Conservation (phyloP, 2,329 filamentous ascomycete genomes). For the Aspergillus sp. region DNA sequence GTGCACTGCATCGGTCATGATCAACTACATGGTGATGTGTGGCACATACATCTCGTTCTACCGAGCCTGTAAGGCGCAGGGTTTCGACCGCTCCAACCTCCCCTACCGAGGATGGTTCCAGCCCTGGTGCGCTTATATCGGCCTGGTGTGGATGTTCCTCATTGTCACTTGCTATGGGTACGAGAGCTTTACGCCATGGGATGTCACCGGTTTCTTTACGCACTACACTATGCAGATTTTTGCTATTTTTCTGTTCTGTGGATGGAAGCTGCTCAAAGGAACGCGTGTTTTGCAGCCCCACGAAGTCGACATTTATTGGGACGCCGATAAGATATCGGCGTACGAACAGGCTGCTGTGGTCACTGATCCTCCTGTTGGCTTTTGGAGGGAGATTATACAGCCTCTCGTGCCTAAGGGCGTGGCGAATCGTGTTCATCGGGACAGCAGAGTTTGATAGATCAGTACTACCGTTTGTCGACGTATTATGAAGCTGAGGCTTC, state of each 20-base stretch:
- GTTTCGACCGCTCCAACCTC: slow-evolving; percentile 45
- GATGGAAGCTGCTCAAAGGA: slow-evolving; percentile 56
- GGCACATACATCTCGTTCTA: neutral
- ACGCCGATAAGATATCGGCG: slow-evolving; percentile 10
- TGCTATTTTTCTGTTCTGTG: slow-evolving; percentile 63
- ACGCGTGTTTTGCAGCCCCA: slow-evolving; percentile 4
- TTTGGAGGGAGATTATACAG: slow-evolving; percentile 12
- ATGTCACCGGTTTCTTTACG: slow-evolving; percentile 65
- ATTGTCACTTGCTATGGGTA: slow-evolving; percentile 73
- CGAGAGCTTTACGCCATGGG: slow-evolving; percentile 70
- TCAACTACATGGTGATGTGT: slow-evolving; percentile 13
- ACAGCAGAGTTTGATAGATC: neutral
- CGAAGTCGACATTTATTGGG: slow-evolving; percentile 12
- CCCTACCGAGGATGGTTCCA: slow-evolving; percentile 67
- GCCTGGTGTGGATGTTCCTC: slow-evolving; percentile 58
- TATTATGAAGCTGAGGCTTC: no score
- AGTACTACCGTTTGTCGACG: no score
- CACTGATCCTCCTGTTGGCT: slow-evolving; percentile 10
- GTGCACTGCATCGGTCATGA: slow-evolving; percentile 19
- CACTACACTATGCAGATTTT: slow-evolving; percentile 66
- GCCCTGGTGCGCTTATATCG: slow-evolving; percentile 68
- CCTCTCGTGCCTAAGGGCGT: neutral
- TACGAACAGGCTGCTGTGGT: slow-evolving; percentile 13
- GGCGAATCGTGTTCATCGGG: neutral
- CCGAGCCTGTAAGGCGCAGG: neutral